Evolutionary conservation across 2,329 filamentous ascomycete genomes (phyloP).

Genomic region (Ambrosiella cleistominuta): DNA sequence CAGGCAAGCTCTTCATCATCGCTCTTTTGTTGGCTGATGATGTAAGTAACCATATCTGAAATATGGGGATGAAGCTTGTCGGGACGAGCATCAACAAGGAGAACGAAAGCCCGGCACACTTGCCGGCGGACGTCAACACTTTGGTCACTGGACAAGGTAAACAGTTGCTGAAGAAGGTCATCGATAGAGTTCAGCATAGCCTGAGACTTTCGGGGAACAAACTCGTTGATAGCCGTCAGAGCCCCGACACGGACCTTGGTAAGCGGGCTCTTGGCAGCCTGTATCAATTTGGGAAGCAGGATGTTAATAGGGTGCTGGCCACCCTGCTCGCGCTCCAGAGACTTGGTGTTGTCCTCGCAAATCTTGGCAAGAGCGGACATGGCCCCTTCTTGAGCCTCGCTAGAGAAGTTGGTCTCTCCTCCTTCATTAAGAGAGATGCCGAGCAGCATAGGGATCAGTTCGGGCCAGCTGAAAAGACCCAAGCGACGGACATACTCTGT

Average conservation of each 20-base stretch:
- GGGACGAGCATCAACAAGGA: conserved; percentile 76
- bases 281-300: conserved; percentile 76
- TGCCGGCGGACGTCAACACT: conserved; percentile 74
- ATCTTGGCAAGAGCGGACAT: conserved; percentile 90
- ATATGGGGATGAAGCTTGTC: conserved; percentile 85
- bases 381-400: conserved; percentile 71
- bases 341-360: conserved; percentile 84
- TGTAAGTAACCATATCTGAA: conserved; percentile 76
- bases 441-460: conserved; percentile 69
- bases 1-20: conserved; percentile 80
- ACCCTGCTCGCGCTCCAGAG: conserved; percentile 73
- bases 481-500: conserved; percentile 77
- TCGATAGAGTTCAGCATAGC: conserved; percentile 70
- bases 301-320: conserved; percentile 76
- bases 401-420: conserved; percentile 38
- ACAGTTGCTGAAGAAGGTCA: conserved; percentile 63
- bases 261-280: conserved; percentile 62
- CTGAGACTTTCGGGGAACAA: conserved; percentile 69
- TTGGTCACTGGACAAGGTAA: conserved; percentile 59
- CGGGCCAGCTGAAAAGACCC: conserved; percentile 78
- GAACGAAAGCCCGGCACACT: conserved; percentile 84
- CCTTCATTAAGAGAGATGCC: conserved; percentile 56
- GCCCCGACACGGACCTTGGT: conserved; percentile 65
- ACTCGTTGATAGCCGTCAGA: conserved; percentile 75
- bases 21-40: conserved; percentile 72